Evolutionary conservation across 108 stramenopile genomes (phyloP), one percentile per base, ranked within the genome.

Genomic region (Skeletonema grethae): DNA sequence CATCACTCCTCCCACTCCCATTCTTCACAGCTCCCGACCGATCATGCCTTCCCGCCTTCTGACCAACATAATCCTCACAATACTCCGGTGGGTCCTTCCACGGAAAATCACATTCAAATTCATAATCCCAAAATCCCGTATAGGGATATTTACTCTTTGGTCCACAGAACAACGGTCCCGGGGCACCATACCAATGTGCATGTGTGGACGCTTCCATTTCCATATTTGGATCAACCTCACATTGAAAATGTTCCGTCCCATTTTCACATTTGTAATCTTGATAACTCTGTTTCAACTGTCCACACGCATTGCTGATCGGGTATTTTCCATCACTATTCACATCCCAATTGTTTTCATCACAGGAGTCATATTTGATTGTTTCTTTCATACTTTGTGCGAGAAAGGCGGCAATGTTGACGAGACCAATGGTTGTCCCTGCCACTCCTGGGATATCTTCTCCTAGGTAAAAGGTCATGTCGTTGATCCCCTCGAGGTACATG

Each of bases 101-200:
- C 13, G 73, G 59, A 35, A 48, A 61, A 69, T 82, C 72, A 25
- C 84, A 84, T 32, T 32, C 41, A 59, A 48, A 67, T 7, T n/a
- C 34, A 30, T 77, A 62, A 39, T 84, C 83, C 83, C 83, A 84
- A 61, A 67, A 82, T 15, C 83, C 83, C n/a, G 77, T 79, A n/a
- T 53, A 58, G 12, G 59, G 57, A 64, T 69, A 69, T 30, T 18
- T 62, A 20, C 24, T 38, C 25, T 63, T 68, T 6, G 80, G 83
- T 1, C 71, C 80, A 57, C 80, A 78, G 20, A 63, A 68, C 24
- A 78, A 28, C 4, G 80, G 80, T 1, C 77, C 71, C 0, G 80
- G 80, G 0, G 80, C 83, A 10, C 83, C 83, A 64, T 81, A 82
- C 83, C 83, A 84, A 53, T 43, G 61, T 5, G 82, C 82, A 41